phyloP scores from a whole-genome alignment of 768 basidiomycete species.

The Coprinopsis strossmayeri region DNA sequence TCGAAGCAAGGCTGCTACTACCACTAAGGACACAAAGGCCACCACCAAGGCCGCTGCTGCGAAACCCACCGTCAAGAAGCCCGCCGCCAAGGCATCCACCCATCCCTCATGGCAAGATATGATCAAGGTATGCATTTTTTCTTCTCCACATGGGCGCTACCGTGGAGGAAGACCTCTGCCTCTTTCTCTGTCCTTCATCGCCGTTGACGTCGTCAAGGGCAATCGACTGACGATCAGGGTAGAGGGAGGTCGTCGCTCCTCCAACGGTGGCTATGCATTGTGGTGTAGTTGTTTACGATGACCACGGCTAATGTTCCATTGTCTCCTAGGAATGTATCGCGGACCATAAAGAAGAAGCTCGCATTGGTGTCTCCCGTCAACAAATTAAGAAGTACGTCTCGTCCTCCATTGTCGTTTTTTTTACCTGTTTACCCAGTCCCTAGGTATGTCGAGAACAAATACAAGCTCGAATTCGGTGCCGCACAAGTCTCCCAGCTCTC shows the following conservation, averaged over 20 bases:
- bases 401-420: neutral
- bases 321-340: slow-evolving; percentile 72
- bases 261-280: slow-evolving; percentile 1
- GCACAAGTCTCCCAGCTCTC: slow-evolving; percentile 76
- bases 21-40: slow-evolving; percentile 21
- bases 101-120: slow-evolving; percentile 69
- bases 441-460: slow-evolving; percentile 80
- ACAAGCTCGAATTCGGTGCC: slow-evolving; percentile 73
- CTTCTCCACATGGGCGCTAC: slow-evolving; percentile 10
- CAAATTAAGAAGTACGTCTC: slow-evolving; percentile 82
- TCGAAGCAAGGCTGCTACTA: slow-evolving; percentile 7
- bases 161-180: too few relatives aligned
- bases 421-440: slow-evolving; percentile 13
- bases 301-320: slow-evolving; percentile 10
- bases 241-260: neutral
- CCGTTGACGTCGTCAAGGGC: neutral
- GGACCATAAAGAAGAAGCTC: slow-evolving; percentile 66
- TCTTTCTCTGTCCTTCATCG: neutral
- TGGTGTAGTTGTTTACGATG: slow-evolving; percentile 8
- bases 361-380: slow-evolving; percentile 80
- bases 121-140: slow-evolving; percentile 62
- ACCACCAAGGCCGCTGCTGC: slow-evolving; percentile 29
- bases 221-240: neutral
- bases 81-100: slow-evolving; percentile 34
- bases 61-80: slow-evolving; percentile 38